A percentile compares a stretch with the other conserved stretches of the same genome.
phyloP scores from a whole-genome alignment of 805 yeast species.

The Teunomyces gatunensis region DNA sequence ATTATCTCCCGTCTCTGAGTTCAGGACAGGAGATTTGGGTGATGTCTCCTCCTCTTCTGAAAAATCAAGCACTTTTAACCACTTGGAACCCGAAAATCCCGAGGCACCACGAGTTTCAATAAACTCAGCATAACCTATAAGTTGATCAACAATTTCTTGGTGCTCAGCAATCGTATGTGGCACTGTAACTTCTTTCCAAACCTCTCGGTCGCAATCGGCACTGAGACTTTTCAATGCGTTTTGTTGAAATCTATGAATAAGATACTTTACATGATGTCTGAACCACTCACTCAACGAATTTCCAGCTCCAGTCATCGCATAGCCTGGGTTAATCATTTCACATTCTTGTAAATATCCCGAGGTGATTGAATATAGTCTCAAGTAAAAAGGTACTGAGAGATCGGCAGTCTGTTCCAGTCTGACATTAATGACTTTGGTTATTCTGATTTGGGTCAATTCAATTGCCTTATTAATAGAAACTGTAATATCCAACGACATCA shows the following conservation, averaged over 20 bases:
- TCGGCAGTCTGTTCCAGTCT: constrained; percentile 69
- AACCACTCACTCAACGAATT: constrained; percentile 60
- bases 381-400: constrained; percentile 57
- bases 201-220: constrained; percentile 58
- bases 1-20: neutral
- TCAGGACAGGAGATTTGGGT: neutral
- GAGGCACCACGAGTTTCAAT: constrained; percentile 16
- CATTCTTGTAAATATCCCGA: constrained; percentile 76
- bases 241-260: constrained; percentile 54
- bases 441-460: constrained; percentile 67
- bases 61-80: constrained; percentile 28
- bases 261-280: constrained; percentile 63
- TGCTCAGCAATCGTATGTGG: constrained; percentile 28
- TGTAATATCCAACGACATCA: constrained; percentile 66
- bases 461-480: constrained; percentile 64
- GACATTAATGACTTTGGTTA: constrained; percentile 74
- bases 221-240: constrained; percentile 47
- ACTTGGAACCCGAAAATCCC: constrained; percentile 25
- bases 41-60: constrained; percentile 9
- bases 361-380: constrained; percentile 63
- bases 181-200: constrained; percentile 76
- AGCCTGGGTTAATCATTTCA: constrained; percentile 74
- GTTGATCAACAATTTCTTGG: constrained; percentile 25
- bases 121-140: constrained; percentile 23
- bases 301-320: constrained; percentile 49